A percentile compares a stretch with the other conserved stretches of the same genome.
phyloP scores from a whole-genome alignment of 1,139 yeast genomes.

The Hansenula sp. region DNA sequence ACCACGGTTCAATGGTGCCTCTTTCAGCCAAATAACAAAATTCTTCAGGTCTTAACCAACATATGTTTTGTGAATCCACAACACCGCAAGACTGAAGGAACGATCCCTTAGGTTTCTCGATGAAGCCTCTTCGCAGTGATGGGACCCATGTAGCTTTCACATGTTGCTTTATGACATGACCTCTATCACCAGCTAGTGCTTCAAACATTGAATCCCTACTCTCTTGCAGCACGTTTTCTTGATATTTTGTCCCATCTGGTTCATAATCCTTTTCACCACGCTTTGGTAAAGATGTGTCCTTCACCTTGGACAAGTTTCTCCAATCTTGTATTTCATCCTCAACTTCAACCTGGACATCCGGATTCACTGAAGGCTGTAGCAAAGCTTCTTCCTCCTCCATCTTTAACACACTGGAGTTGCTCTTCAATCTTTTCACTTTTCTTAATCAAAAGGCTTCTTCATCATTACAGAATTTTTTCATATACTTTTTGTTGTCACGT shows the following conservation, averaged over 20 bases:
- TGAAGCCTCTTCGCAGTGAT: slow-evolving; percentile 37
- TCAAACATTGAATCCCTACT: slow-evolving; percentile 71
- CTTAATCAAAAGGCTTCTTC: too few species aligned
- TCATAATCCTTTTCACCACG: slow-evolving; percentile 87
- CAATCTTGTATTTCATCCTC: slow-evolving; percentile 75
- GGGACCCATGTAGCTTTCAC: slow-evolving; percentile 46
- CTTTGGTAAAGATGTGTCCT: slow-evolving; percentile 40
- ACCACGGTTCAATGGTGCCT: slow-evolving; percentile 66
- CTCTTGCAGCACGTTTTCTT: slow-evolving; percentile 44
- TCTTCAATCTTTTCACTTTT: not conserved
- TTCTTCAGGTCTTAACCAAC: slow-evolving; percentile 62
- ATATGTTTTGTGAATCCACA: slow-evolving; percentile 43
- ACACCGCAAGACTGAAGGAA: slow-evolving; percentile 73
- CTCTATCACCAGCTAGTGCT: slow-evolving; percentile 59
- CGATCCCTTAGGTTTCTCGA: slow-evolving; percentile 65
- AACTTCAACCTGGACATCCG: slow-evolving; percentile 13
- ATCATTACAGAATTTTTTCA: too few species aligned
- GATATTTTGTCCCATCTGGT: slow-evolving; percentile 74
- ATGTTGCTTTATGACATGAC: slow-evolving; percentile 48
- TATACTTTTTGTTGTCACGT: too few species aligned
- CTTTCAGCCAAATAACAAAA: slow-evolving; percentile 76
- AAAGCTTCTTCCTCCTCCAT: slow-evolving; percentile 8
- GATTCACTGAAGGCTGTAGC: slow-evolving; percentile 4
- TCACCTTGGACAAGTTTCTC: slow-evolving; percentile 34
- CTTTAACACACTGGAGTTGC: not conserved